These are phyloP conservation scores for Starmerella apicola DNA, from an alignment of 805 yeast genomes.

Conservation along the genomic window DNA sequence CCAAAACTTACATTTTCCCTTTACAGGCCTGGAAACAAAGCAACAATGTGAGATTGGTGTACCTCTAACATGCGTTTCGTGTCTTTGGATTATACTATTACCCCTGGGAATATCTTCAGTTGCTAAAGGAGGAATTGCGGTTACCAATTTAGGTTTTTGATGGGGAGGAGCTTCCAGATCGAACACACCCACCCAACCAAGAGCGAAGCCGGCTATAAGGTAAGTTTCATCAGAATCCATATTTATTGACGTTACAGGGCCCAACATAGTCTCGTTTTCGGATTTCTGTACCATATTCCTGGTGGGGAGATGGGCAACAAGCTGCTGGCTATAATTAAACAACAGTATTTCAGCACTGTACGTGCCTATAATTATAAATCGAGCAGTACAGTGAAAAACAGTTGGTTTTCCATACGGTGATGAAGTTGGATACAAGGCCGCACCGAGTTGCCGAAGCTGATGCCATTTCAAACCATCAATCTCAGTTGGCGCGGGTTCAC, in stretches of 20 bases:
- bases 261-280: constrained; percentile 21
- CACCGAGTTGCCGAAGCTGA: constrained; percentile 32
- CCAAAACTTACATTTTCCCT: constrained; percentile 41
- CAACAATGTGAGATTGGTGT: constrained; percentile 34
- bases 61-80: constrained; percentile 32
- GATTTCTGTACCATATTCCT: constrained; percentile 15
- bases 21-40: constrained; percentile 28
- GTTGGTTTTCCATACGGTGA: constrained; percentile 42
- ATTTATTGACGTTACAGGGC: constrained; percentile 42
- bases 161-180: constrained; percentile 31
- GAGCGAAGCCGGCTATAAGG: constrained; percentile 53
- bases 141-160: constrained; percentile 1
- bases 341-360: constrained; percentile 49
- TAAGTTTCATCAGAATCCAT: constrained; percentile 58
- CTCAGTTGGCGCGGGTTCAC: background rate
- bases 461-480: constrained; percentile 26
- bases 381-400: constrained; percentile 25
- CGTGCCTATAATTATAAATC: constrained; percentile 50
- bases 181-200: constrained; percentile 63
- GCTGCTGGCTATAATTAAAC: constrained; percentile 56
- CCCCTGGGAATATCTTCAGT: constrained; percentile 26
- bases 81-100: constrained; percentile 15
- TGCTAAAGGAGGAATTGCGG: constrained; percentile 14
- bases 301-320: constrained; percentile 34
- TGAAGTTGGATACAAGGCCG: constrained; percentile 27